Percentiles rank a stretch among this genome's conserved stretches.
These are phyloP conservation scores for Fusarium sambucinum DNA, from an alignment of 2,329 filamentous ascomycete species.

Conservation along the genomic window DNA sequence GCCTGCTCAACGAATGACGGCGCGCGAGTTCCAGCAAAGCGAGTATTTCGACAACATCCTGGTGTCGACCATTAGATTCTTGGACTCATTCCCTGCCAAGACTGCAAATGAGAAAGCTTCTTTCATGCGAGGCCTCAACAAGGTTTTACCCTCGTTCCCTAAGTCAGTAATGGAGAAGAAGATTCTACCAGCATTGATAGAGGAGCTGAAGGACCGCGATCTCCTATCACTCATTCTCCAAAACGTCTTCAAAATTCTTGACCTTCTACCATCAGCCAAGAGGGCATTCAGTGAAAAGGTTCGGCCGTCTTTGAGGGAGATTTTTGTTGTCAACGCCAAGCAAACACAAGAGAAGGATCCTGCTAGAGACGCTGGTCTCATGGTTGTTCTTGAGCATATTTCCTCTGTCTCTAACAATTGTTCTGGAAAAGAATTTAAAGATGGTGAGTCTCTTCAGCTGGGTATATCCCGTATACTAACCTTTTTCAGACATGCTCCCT, in stretches of 20 bases:
- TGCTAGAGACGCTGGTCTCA: constrained; percentile 87
- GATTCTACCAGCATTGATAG: constrained; percentile 85
- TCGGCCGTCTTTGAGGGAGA: constrained; percentile 84
- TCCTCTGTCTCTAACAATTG: constrained; percentile 81
- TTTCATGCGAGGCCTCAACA: constrained; percentile 88
- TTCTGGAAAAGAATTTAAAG: constrained; percentile 92
- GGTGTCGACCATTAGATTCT: constrained; percentile 94
- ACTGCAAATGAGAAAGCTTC: constrained; percentile 90
- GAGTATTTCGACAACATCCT: constrained; percentile 97
- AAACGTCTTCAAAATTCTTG: constrained; percentile 91
- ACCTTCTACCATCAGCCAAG: constrained; percentile 79
- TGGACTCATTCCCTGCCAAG: constrained; percentile 92
- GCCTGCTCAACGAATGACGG: constrained; percentile 87
- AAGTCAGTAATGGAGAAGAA: constrained; percentile 96
- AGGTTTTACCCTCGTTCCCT: constrained; percentile 91
- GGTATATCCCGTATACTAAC: background rate
- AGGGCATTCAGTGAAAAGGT: constrained; percentile 87
- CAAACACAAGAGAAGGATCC: constrained; percentile 79
- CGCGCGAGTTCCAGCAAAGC: constrained; percentile 92
- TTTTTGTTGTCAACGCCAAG: constrained; percentile 76
- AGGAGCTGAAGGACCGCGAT: constrained; percentile 94
- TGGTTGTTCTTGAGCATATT: constrained; percentile 90
- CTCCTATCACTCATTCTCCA: constrained; percentile 86
- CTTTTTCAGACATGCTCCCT: constrained; percentile 79
- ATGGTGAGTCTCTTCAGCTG: constrained; percentile 68